A percentile compares a stretch with the other conserved stretches of the same genome.
Evolutionary conservation across 2,329 filamentous ascomycete genomes (phyloP).

Genomic region (Hysterium pulicare): DNA sequence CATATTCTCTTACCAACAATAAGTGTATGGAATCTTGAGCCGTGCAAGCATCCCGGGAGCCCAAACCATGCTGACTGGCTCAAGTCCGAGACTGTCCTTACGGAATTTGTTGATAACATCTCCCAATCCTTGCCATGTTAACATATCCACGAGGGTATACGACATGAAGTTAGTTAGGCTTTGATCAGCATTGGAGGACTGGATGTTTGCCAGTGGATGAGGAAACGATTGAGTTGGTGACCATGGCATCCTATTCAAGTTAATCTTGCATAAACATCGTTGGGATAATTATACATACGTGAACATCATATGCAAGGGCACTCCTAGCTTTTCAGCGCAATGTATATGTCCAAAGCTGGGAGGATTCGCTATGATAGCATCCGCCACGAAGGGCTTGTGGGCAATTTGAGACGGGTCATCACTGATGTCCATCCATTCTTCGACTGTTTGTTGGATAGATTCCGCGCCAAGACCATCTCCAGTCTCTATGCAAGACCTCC

Average conservation of each 20-base stretch:
- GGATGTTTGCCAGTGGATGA: slow-evolving; percentile 80
- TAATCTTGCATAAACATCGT: slow-evolving; percentile 4
- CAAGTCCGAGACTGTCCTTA: slow-evolving; percentile 68
- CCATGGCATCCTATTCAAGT: slow-evolving; percentile 70
- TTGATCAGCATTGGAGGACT: slow-evolving; percentile 70
- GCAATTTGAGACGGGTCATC: slow-evolving; percentile 36
- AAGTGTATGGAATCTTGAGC: slow-evolving; percentile 78
- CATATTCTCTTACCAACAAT: slow-evolving; percentile 64
- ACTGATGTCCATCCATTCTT: slow-evolving; percentile 45
- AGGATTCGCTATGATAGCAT: slow-evolving; percentile 75
- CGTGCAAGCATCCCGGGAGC: slow-evolving; percentile 76
- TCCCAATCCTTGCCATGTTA: slow-evolving; percentile 89
- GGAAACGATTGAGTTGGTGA: slow-evolving; percentile 81
- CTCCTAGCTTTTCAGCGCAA: slow-evolving; percentile 69
- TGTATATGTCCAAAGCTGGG: slow-evolving; percentile 75
- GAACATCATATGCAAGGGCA: slow-evolving; percentile 83
- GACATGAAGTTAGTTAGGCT: slow-evolving; percentile 79
- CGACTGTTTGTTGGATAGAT: slow-evolving; percentile 52
- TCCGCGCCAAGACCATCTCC: slow-evolving; percentile 60
- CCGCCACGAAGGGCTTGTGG: slow-evolving; percentile 70
- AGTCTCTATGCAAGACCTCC: slow-evolving; percentile 79
- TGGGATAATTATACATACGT: slow-evolving; percentile 54
- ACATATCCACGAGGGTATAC: slow-evolving; percentile 82
- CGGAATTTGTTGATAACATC: slow-evolving; percentile 89
- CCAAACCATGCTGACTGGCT: slow-evolving; percentile 75